A percentile compares a stretch with the other conserved stretches of the same genome.
These are phyloP conservation scores for Phtheirospermum japonicum DNA, from an alignment of 257 asterid species.

Conservation along the genomic window DNA sequence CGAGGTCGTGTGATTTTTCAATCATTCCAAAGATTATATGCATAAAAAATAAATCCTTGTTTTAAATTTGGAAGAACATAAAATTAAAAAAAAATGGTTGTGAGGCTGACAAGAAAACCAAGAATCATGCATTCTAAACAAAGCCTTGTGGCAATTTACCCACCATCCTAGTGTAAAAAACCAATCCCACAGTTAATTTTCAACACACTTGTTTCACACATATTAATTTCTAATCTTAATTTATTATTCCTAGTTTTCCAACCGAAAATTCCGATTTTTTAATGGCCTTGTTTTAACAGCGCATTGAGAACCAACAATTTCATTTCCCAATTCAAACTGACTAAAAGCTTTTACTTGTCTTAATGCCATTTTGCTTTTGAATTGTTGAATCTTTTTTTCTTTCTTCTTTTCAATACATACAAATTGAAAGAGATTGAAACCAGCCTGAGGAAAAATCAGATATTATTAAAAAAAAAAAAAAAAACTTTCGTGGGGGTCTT, in stretches of 20 bases:
- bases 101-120: conserved; percentile 7
- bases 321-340: conserved; percentile 40
- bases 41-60: too few species aligned
- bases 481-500: too few species aligned
- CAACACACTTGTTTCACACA: conserved; percentile 6
- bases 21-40: too few species aligned
- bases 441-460: too few species aligned
- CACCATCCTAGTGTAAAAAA: conserved; percentile 22
- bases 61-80: too few species aligned
- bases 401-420: not conserved
- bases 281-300: conserved; percentile 29
- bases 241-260: not conserved
- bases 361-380: conserved; percentile 36
- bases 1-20: too few species aligned
- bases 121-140: not conserved
- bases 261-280: conserved; percentile 41
- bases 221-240: conserved; percentile 6
- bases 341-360: conserved; percentile 30
- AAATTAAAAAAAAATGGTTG: not conserved
- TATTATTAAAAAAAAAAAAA: too few species aligned
- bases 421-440: not conserved
- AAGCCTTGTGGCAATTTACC: conserved; percentile 28
- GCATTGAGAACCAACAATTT: conserved; percentile 30
- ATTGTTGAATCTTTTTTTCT: conserved; percentile 18
- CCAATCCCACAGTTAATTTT: not conserved